These are phyloP conservation scores for Rubus idaeus DNA, from an alignment of 306 rosid genomes.

Conservation along the genomic window DNA sequence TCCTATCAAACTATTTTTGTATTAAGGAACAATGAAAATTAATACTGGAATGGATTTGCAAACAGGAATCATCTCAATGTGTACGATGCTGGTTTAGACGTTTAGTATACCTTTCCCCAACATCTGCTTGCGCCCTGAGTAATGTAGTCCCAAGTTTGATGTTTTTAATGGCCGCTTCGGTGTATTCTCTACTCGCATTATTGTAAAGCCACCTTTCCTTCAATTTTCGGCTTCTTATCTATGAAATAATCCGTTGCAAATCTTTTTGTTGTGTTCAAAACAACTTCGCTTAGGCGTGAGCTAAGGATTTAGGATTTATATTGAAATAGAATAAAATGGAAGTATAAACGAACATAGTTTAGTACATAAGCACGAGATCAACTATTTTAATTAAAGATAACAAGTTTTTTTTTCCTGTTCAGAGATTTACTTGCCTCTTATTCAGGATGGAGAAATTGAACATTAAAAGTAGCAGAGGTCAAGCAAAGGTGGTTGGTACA, in stretches of 20 bases:
- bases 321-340: not conserved
- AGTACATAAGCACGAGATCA: no score
- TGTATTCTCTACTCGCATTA: not conserved
- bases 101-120: constrained; percentile 32
- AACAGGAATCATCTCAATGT: constrained; percentile 36
- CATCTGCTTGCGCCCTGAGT: constrained; percentile 30
- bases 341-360: not conserved
- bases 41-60: not conserved
- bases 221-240: not conserved
- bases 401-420: not conserved
- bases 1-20: not conserved
- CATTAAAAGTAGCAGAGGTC: constrained; percentile 22
- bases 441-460: constrained; percentile 43
- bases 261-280: not conserved
- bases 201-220: not conserved
- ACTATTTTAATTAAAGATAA: not conserved
- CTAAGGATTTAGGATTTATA: not conserved
- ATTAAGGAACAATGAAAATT: not conserved
- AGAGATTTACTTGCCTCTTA: not conserved
- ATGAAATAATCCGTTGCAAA: not conserved
- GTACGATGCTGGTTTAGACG: constrained; percentile 32
- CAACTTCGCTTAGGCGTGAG: not conserved
- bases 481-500: constrained; percentile 40
- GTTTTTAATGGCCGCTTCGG: constrained; percentile 30
- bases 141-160: constrained; percentile 38